phyloP scores from a whole-genome alignment of 1,284 basidiomycete species.

The Ceratobasidium sp. region DNA sequence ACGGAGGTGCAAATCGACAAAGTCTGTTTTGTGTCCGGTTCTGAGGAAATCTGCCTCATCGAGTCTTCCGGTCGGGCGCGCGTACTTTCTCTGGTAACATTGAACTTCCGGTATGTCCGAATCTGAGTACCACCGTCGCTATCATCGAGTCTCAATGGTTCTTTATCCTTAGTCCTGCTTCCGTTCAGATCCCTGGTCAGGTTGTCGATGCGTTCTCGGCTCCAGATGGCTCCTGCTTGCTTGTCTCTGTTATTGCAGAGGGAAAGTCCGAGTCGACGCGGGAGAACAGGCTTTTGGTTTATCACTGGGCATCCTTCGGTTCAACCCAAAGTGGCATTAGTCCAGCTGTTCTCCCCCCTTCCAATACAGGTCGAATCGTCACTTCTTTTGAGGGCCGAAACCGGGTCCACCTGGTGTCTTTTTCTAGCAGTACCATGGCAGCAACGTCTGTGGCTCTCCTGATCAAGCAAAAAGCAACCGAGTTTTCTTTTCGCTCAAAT shows the following conservation, averaged over 20 bases:
- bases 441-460: slow-evolving; percentile 56
- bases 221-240: slow-evolving; percentile 29
- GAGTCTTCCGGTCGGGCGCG: slow-evolving; percentile 33
- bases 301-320: slow-evolving; percentile 64
- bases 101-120: slow-evolving; percentile 24
- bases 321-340: slow-evolving; percentile 54
- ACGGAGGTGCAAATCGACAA: neutral
- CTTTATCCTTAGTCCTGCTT: slow-evolving; percentile 12
- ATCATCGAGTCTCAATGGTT: too few relatives aligned
- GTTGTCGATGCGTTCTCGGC: slow-evolving; percentile 9
- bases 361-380: slow-evolving; percentile 47
- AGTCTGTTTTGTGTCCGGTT: slow-evolving; percentile 39
- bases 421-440: slow-evolving; percentile 49
- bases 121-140: too few relatives aligned
- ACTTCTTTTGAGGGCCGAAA: slow-evolving; percentile 57
- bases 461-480: slow-evolving; percentile 61
- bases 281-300: slow-evolving; percentile 50
- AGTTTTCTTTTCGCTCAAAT: slow-evolving; percentile 56
- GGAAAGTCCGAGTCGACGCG: neutral
- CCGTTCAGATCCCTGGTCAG: neutral
- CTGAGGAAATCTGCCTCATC: slow-evolving; percentile 40
- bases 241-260: slow-evolving; percentile 6
- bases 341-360: slow-evolving; percentile 46
- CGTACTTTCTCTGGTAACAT: slow-evolving; percentile 36
- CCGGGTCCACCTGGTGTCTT: slow-evolving; percentile 55